Percentiles rank a stretch among this genome's conserved stretches.
Evolutionary conservation across 2,329 filamentous ascomycete species (phyloP).

Genomic region (Thielaviopsis musarum): DNA sequence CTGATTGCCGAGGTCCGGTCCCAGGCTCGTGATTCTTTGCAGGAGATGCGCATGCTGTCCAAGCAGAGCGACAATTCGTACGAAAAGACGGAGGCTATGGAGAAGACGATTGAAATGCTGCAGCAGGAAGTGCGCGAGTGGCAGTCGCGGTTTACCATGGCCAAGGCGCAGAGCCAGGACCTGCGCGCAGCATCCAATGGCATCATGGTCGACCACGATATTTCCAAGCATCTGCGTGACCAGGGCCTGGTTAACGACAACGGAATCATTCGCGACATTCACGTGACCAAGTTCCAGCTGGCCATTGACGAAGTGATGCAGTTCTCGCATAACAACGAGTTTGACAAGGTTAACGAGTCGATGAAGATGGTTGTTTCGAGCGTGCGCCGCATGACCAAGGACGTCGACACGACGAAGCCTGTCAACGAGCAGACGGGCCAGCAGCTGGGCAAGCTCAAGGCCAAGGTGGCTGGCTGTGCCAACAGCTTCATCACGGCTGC

Average conservation of each 20-base stretch:
- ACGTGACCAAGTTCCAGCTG: slow-evolving; percentile 90
- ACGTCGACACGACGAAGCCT: slow-evolving; percentile 45
- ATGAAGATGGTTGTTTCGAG: slow-evolving; percentile 76
- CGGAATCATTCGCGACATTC: slow-evolving; percentile 75
- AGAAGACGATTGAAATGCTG: slow-evolving; percentile 55
- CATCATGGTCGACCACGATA: slow-evolving; percentile 50
- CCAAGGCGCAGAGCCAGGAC: slow-evolving; percentile 72
- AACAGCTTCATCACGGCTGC: slow-evolving; percentile 92
- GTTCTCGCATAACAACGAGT: slow-evolving; percentile 54
- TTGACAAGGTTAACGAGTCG: slow-evolving; percentile 59
- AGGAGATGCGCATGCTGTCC: slow-evolving; percentile 78
- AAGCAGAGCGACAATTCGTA: slow-evolving; percentile 61
- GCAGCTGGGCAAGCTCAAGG: slow-evolving; percentile 54
- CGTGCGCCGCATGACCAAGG: slow-evolving; percentile 71
- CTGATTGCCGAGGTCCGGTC: slow-evolving; percentile 74
- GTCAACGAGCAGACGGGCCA: slow-evolving; percentile 37
- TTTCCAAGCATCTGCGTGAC: slow-evolving; percentile 48
- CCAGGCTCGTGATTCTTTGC: slow-evolving; percentile 67
- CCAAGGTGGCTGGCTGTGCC: slow-evolving; percentile 75
- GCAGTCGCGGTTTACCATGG: slow-evolving; percentile 74
- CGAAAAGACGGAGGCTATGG: slow-evolving; percentile 67
- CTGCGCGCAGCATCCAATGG: slow-evolving; percentile 69
- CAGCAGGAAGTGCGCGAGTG: slow-evolving; percentile 77
- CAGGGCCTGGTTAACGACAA: slow-evolving; percentile 51
- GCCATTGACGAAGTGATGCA: slow-evolving; percentile 81